phyloP scores from a whole-genome alignment of 495 filamentous ascomycete species.

The Hypomontagnella monticulosa region DNA sequence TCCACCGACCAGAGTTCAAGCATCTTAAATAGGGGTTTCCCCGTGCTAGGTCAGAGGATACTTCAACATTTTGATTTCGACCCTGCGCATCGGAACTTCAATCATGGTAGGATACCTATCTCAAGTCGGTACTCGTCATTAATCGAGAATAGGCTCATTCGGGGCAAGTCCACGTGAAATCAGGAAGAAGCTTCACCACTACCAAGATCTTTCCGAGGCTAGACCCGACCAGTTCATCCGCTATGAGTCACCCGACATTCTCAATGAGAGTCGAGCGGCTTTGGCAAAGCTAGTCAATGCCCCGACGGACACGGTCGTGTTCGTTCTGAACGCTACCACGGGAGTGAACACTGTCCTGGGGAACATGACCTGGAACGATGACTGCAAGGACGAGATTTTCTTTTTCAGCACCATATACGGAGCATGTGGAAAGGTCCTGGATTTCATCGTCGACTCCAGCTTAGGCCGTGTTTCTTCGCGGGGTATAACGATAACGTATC shows the following conservation, averaged over 20 bases:
- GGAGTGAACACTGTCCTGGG: constrained; percentile 77
- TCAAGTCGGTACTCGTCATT: neutral
- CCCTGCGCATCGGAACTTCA: constrained; percentile 74
- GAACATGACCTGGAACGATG: constrained; percentile 63
- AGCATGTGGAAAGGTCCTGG: constrained; percentile 73
- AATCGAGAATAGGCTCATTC: constrained; percentile 68
- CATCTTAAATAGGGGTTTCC: neutral
- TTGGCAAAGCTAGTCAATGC: constrained; percentile 71
- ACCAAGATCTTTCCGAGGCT: constrained; percentile 69
- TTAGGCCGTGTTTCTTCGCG: constrained; percentile 45
- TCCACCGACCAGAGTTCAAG: neutral
- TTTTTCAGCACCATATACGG: constrained; percentile 81
- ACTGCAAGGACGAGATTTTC: constrained; percentile 68
- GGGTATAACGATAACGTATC: constrained; percentile 59
- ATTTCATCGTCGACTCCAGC: constrained; percentile 71
- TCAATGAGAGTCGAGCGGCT: constrained; percentile 70
- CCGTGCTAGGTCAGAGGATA: constrained; percentile 28
- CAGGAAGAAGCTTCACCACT: constrained; percentile 62
- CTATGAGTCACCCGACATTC: constrained; percentile 63
- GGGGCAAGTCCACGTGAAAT: constrained; percentile 75
- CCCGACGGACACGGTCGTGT: constrained; percentile 70
- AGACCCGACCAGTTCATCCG: constrained; percentile 79
- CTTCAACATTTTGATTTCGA: constrained; percentile 73
- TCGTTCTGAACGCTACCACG: constrained; percentile 81
- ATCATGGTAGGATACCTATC: constrained; percentile 70